Percentiles rank a stretch among this genome's conserved stretches.
These are phyloP conservation scores for Arthrobotrys megalospora DNA, from an alignment of 2,329 filamentous ascomycete genomes.

Conservation along the genomic window DNA sequence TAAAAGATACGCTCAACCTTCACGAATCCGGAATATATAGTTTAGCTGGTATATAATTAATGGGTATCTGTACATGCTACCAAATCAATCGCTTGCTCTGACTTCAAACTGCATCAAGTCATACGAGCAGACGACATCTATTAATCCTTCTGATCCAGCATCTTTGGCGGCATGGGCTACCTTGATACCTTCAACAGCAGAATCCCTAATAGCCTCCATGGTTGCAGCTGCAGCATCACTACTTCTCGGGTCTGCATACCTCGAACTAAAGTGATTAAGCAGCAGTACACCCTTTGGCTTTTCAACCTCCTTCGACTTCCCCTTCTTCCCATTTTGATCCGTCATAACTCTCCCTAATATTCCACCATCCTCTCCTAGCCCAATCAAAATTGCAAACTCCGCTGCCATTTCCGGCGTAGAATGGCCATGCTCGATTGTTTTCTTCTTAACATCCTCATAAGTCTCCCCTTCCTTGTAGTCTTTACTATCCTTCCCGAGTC, in stretches of 20 bases:
- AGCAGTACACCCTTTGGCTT: slow-evolving; percentile 57
- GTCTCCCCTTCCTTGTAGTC: slow-evolving; percentile 61
- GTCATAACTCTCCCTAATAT: slow-evolving; percentile 29
- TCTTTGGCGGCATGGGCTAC: background rate
- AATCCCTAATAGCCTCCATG: slow-evolving; percentile 39
- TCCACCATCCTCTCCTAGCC: slow-evolving; percentile 47
- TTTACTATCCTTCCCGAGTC: slow-evolving; percentile 37
- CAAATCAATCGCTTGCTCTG: slow-evolving; percentile 39
- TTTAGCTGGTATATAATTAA: too few relatives aligned
- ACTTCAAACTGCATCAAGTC: slow-evolving; percentile 57
- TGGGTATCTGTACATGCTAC: background rate
- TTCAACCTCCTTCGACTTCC: slow-evolving; percentile 29
- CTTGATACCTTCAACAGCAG: background rate
- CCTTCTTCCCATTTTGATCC: slow-evolving; percentile 30
- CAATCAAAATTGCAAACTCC: slow-evolving; percentile 60
- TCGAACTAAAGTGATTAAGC: slow-evolving; percentile 64
- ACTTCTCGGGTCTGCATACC: slow-evolving; percentile 62
- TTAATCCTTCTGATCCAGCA: background rate
- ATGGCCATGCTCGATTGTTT: slow-evolving; percentile 61
- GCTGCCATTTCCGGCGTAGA: slow-evolving; percentile 64
- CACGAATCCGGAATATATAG: too few relatives aligned
- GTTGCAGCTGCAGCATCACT: slow-evolving; percentile 34
- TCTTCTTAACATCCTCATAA: slow-evolving; percentile 60
- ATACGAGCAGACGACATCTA: slow-evolving; percentile 49
- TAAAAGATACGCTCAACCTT: too few relatives aligned